Percentiles rank a stretch among this genome's conserved stretches.
These are phyloP conservation scores for Lumnitzera racemosa DNA, from an alignment of 345 rosid genomes.

Conservation along the genomic window DNA sequence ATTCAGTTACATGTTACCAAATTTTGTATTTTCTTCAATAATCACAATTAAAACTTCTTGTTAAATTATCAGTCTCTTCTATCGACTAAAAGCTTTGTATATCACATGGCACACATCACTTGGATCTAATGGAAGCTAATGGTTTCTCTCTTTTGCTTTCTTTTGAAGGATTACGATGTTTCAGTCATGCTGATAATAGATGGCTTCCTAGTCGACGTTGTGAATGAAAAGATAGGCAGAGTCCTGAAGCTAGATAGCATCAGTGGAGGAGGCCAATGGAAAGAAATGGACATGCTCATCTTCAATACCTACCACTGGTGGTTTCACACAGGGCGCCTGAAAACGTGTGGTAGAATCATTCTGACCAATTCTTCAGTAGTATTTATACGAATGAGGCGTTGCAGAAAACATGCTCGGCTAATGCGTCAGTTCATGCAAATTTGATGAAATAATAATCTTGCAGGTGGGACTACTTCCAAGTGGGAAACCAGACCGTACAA, in stretches of 20 bases:
- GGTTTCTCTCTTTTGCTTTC: not conserved
- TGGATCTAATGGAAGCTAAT: not conserved
- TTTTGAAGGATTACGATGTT: constrained; percentile 33
- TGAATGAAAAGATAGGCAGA: constrained; percentile 27
- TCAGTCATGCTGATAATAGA: constrained; percentile 35
- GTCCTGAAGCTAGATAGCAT: constrained; percentile 56
- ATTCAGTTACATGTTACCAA: too few species aligned
- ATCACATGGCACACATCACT: too few species aligned
- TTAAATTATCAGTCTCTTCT: too few species aligned
- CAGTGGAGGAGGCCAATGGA: constrained; percentile 33
- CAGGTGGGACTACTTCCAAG: constrained; percentile 64
- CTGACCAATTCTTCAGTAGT: too few species aligned
- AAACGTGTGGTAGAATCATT: constrained; percentile 17
- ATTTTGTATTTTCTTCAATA: too few species aligned
- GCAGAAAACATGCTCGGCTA: not conserved
- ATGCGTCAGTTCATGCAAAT: not conserved
- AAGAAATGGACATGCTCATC: constrained; percentile 42
- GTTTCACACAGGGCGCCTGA: constrained; percentile 34
- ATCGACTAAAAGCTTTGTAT: too few species aligned
- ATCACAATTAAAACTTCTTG: too few species aligned
- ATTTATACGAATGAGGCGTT: not conserved
- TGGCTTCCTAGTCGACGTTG: constrained; percentile 50
- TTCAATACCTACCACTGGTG: constrained; percentile 76
- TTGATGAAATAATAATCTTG: constrained; percentile 4
- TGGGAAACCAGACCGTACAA: constrained; percentile 25